Evolutionary conservation across 768 basidiomycete genomes (phyloP), one percentile per base, ranked within the genome.

Genomic region (Termitomyces sp.): DNA sequence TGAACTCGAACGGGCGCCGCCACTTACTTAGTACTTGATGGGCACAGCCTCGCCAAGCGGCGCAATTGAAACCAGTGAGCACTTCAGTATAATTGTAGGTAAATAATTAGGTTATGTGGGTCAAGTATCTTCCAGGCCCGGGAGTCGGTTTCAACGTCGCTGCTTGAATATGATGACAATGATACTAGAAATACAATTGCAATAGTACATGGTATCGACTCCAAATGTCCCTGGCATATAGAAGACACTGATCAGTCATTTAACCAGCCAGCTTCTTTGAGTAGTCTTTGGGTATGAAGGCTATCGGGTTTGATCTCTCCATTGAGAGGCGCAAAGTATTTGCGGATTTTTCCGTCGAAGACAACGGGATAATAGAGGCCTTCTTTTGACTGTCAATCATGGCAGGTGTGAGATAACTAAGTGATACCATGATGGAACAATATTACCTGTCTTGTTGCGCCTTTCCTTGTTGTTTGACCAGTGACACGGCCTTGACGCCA

Each of bases 281-380:
- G 73, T 60, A 89, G 66, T 36, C 66, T 60, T n/a, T 80, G 78
- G 2, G 82, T 76, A 58, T 80, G 74, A 22, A 70, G 56, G 0
- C 65, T 80, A 67, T 89, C 79, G 3, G 87, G 87, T 70, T 89
- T 89, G 58, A 89, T 79, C 62, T 88, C 86, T 18, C 87, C 88
- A 57, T 87, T 84, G 53, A 85, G 73, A 7, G 88, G 87, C 2
- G 87, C 80, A 67, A 85, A 84, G 68, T 83, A 85, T 69, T 84
- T 86, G 38, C 86, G 81, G 36, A 84, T 68, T 58, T 78, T 79
- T 59, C 68, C 71, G 51, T 77, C 72, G 60, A 82, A 87, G 52
- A 79, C 70, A 36, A 83, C 85, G 16, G 80, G 80, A 70, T 83
- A 89, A 63, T 79, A 84, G 22, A 85, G 69, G 24, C 83, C 83